Percentiles rank a stretch among this genome's conserved stretches.
These are phyloP conservation scores for Guadua angustifolia DNA, from an alignment of 176 grass and related monocot species.

Conservation along the genomic window DNA sequence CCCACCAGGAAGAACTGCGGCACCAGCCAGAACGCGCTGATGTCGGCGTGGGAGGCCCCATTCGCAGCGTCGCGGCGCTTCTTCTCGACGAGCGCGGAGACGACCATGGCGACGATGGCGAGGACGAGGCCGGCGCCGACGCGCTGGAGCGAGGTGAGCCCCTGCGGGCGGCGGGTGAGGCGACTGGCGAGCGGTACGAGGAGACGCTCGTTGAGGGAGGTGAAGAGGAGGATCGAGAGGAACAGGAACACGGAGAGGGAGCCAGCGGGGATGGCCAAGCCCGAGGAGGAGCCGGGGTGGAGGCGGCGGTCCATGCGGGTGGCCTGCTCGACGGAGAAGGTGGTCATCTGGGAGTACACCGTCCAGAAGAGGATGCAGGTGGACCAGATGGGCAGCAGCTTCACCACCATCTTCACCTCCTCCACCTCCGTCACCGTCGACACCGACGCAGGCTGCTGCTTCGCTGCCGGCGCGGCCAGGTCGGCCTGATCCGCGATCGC, in stretches of 20 bases:
- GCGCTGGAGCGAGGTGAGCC: constrained; percentile 60
- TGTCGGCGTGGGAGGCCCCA: background rate
- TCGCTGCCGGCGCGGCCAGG: constrained; percentile 5
- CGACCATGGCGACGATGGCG: constrained; percentile 57
- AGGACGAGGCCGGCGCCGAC: constrained; percentile 54
- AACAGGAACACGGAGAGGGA: constrained; percentile 67
- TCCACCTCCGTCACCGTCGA: constrained; percentile 59
- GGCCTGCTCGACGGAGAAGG: constrained; percentile 66
- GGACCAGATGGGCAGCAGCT: constrained; percentile 65
- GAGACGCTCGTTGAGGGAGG: constrained; percentile 64
- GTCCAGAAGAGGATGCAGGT: constrained; percentile 76
- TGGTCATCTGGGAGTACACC: constrained; percentile 69
- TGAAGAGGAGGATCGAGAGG: constrained; percentile 71
- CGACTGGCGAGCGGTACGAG: constrained; percentile 56
- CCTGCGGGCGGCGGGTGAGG: constrained; percentile 48
- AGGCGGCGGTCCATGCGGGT: constrained; percentile 57
- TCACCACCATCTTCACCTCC: constrained; percentile 62
- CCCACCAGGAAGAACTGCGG: constrained; percentile 69
- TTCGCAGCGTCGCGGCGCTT: constrained; percentile 8
- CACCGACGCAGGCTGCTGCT: constrained; percentile 35
- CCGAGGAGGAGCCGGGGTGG: too few species aligned
- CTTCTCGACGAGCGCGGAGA: constrained; percentile 53
- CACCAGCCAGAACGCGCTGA: constrained; percentile 65
- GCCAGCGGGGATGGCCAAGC: constrained; percentile 47
- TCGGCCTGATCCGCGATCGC: constrained; percentile 29